These are phyloP conservation scores for Didymella keratinophila DNA, from an alignment of 2,329 filamentous ascomycete genomes.

Conservation along the genomic window DNA sequence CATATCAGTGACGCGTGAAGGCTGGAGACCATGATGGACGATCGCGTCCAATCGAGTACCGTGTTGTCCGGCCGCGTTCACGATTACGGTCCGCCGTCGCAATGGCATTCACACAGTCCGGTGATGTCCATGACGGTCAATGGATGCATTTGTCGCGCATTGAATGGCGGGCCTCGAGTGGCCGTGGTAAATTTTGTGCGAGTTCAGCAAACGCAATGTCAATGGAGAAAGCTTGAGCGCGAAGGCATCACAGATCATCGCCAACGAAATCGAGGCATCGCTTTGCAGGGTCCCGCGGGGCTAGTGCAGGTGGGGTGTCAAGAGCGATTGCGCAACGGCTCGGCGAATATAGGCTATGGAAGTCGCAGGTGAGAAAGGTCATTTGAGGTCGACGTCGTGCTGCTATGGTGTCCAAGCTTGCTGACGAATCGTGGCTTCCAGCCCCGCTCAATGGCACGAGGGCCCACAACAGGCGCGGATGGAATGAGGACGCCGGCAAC, in stretches of 20 bases:
- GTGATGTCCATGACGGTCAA: neutral
- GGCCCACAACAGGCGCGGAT: neutral
- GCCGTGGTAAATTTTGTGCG: neutral
- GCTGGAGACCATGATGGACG: slow-evolving; percentile 42
- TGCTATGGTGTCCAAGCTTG: neutral
- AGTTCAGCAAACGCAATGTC: neutral
- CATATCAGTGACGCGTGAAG: slow-evolving; percentile 15
- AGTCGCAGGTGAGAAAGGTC: neutral
- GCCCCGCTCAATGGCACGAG: too few species aligned
- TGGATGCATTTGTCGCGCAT: neutral
- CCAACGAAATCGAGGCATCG: neutral
- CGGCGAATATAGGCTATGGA: neutral
- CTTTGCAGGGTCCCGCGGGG: slow-evolving; percentile 2
- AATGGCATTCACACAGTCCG: neutral
- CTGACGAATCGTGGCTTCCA: too few species aligned
- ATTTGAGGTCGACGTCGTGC: neutral
- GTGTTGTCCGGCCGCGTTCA: slow-evolving; percentile 32
- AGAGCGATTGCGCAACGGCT: slow-evolving; percentile 15
- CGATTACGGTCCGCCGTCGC: slow-evolving; percentile 2
- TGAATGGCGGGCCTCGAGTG: neutral
- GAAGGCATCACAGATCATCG: neutral
- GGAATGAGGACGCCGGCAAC: too few species aligned
- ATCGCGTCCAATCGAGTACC: slow-evolving; percentile 30
- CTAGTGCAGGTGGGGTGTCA: slow-evolving; percentile 6
- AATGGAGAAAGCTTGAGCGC: neutral